These are phyloP conservation scores for Pilasporangium apinafurcum DNA, from an alignment of 352 stramenopile species.

Conservation along the genomic window DNA sequence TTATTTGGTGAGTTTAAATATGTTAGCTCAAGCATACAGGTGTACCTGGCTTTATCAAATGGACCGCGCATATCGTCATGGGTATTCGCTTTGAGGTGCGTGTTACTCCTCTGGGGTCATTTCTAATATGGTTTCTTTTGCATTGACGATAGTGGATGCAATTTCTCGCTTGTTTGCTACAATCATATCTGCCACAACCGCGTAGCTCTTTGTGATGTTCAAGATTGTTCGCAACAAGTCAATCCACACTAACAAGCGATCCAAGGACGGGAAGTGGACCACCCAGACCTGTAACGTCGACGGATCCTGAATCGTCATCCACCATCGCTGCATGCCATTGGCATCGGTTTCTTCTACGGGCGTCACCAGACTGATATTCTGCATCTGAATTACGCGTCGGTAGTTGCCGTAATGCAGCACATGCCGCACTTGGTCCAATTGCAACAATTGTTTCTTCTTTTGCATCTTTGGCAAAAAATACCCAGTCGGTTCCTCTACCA, in stretches of 20 bases:
- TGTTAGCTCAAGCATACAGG: no score
- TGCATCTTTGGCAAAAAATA: constrained; percentile 40
- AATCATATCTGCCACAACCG: constrained; percentile 41
- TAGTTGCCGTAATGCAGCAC: constrained; percentile 53
- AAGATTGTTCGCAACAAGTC: constrained; percentile 30
- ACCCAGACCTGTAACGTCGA: constrained; percentile 52
- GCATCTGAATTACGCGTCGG: constrained; percentile 39
- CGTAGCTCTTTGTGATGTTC: constrained; percentile 13
- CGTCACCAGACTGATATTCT: constrained; percentile 56
- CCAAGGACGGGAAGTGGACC: constrained; percentile 40
- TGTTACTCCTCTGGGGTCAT: constrained; percentile 5
- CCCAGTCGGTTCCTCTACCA: constrained; percentile 45
- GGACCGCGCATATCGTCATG: no score
- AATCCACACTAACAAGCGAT: constrained; percentile 33
- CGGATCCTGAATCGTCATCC: constrained; percentile 64
- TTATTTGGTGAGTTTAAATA: no score
- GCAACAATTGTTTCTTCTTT: constrained; percentile 28
- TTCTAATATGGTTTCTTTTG: constrained; percentile 17
- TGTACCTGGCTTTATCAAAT: no score
- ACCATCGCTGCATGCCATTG: constrained; percentile 27
- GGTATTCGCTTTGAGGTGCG: no score
- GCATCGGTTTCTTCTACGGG: constrained; percentile 36
- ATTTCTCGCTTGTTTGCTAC: constrained; percentile 3
- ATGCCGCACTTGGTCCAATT: constrained; percentile 56
- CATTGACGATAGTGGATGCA: constrained; percentile 10